These are phyloP conservation scores for Hypoxylon subgilvum DNA, from an alignment of 495 filamentous ascomycete genomes.

Conservation along the genomic window DNA sequence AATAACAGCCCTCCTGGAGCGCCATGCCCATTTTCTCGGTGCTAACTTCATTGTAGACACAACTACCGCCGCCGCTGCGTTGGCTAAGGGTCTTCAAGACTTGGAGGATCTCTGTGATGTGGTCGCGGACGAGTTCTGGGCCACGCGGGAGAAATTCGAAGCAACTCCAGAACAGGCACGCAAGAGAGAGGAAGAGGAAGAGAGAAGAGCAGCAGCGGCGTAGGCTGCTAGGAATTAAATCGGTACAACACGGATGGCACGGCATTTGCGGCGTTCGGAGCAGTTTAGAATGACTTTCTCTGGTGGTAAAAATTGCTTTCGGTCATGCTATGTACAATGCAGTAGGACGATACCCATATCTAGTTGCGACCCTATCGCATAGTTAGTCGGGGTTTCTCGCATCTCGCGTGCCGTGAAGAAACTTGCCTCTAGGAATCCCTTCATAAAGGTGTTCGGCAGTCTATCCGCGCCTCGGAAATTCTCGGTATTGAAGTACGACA, in stretches of 20 bases:
- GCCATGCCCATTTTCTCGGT: not conserved
- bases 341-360: slow-evolving; percentile 30
- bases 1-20: slow-evolving; percentile 33
- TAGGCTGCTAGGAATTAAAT: not conserved
- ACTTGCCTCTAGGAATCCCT: slow-evolving; percentile 86
- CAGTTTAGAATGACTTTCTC: slow-evolving; percentile 32
- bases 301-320: slow-evolving; percentile 34
- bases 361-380: slow-evolving; percentile 58
- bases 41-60: slow-evolving; percentile 61
- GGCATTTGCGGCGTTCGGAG: slow-evolving; percentile 43
- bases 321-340: slow-evolving; percentile 47
- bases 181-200: slow-evolving; percentile 22
- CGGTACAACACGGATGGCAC: slow-evolving; percentile 12
- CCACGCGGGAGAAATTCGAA: slow-evolving; percentile 67
- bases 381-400: slow-evolving; percentile 21
- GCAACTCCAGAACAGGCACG: slow-evolving; percentile 33
- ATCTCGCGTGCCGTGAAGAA: not conserved
- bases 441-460: slow-evolving; percentile 86
- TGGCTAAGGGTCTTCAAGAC: slow-evolving; percentile 88
- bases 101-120: slow-evolving; percentile 91
- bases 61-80: slow-evolving; percentile 78
- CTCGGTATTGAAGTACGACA: slow-evolving; percentile 94
- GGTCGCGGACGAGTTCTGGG: slow-evolving; percentile 82
- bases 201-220: slow-evolving; percentile 2
- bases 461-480: slow-evolving; percentile 73